A percentile compares a stretch with the other conserved stretches of the same genome.
Conservation (phyloP, 257 asterid genomes). For the Eucommia ulmoides region DNA sequence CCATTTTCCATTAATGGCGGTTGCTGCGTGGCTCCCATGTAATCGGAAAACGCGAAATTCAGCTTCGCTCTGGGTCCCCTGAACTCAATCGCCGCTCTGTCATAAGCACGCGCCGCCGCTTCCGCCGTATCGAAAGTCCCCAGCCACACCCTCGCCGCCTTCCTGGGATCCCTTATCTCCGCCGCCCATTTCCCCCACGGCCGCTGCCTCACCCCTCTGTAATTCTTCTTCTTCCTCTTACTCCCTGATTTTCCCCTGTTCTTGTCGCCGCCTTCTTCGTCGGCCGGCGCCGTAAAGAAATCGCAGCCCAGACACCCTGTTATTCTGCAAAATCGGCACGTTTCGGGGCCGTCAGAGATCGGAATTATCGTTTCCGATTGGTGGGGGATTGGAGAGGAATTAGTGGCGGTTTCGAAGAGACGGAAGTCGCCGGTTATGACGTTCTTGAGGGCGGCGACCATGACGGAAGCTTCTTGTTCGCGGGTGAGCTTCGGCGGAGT, state of each 20-base stretch:
- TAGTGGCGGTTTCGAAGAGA: background rate
- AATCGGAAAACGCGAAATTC: conserved; percentile 2
- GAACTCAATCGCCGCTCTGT: conserved; percentile 5
- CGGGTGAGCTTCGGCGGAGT: background rate
- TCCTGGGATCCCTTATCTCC: conserved; percentile 4
- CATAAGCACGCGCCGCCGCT: conserved; percentile 8
- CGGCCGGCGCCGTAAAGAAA: background rate
- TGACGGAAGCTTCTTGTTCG: background rate
- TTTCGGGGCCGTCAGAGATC: background rate
- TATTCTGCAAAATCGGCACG: background rate
- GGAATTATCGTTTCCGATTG: background rate
- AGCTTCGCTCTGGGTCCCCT: conserved; percentile 3
- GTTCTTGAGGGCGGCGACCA: background rate
- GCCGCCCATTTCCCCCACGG: conserved; percentile 9
- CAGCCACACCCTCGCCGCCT: conserved; percentile 3
- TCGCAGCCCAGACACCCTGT: background rate
- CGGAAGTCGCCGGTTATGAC: background rate
- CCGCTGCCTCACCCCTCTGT: conserved; percentile 7
- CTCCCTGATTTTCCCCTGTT: background rate
- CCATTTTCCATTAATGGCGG: too few relatives aligned
- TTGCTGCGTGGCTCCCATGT: too few relatives aligned
- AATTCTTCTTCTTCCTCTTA: background rate
- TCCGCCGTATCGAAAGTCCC: conserved; percentile 7
- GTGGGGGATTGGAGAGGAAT: background rate
- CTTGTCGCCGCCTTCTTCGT: background rate